phyloP scores from a whole-genome alignment of 257 asterid species.

The Petunia secreta region DNA sequence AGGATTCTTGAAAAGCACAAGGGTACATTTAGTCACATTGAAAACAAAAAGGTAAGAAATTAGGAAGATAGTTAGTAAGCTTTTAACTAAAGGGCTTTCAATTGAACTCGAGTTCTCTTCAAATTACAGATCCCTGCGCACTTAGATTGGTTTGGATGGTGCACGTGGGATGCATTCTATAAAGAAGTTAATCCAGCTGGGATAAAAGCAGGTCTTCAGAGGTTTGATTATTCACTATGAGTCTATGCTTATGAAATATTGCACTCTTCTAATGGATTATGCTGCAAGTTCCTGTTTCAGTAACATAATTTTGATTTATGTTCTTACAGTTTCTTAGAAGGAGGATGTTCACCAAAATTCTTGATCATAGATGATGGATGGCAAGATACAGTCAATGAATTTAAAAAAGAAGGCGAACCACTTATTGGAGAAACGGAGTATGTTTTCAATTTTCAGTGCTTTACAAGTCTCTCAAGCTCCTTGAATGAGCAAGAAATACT shows the following conservation, averaged over 20 bases:
- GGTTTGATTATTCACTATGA: slow-evolving; percentile 5
- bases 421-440: slow-evolving; percentile 58
- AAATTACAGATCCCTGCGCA: slow-evolving; percentile 45
- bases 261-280: background rate
- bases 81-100: background rate
- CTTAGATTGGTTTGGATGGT: slow-evolving; percentile 82
- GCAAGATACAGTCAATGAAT: slow-evolving; percentile 65
- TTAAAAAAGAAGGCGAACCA: slow-evolving; percentile 56
- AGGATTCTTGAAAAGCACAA: slow-evolving; percentile 55
- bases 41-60: slow-evolving; percentile 45
- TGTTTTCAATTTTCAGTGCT: slow-evolving; percentile 27
- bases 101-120: background rate
- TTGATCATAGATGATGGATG: slow-evolving; percentile 79
- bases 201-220: slow-evolving; percentile 53
- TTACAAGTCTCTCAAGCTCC: background rate
- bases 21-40: slow-evolving; percentile 47
- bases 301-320: background rate
- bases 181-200: slow-evolving; percentile 56
- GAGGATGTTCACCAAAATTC: slow-evolving; percentile 62
- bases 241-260: background rate
- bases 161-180: slow-evolving; percentile 84
- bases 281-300: background rate
- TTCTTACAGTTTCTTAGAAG: slow-evolving; percentile 50
- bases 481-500: background rate
- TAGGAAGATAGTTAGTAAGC: no score